These are phyloP conservation scores for Xylaria sp. DNA, from an alignment of 2,329 filamentous ascomycete species.

Conservation along the genomic window DNA sequence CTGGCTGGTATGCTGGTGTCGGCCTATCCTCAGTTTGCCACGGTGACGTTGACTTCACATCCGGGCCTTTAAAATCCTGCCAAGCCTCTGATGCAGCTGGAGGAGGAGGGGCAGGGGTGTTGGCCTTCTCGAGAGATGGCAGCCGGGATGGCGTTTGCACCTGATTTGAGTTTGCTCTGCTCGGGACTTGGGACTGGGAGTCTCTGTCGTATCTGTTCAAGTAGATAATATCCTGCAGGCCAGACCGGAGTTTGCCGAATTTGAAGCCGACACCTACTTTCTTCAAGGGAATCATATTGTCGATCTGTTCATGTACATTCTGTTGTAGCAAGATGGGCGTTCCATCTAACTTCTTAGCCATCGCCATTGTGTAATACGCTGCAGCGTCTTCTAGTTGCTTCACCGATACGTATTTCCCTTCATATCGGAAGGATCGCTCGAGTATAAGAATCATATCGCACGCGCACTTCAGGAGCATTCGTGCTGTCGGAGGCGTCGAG, in stretches of 20 bases:
- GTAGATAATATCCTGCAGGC: constrained; percentile 20
- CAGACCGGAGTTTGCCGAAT: constrained; percentile 12
- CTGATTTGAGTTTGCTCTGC: constrained; percentile 11
- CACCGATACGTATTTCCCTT: constrained; percentile 21
- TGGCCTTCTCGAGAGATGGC: not conserved
- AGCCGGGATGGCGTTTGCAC: not conserved
- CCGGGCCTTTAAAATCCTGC: not conserved
- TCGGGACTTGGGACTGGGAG: not conserved
- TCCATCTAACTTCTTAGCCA: constrained; percentile 8
- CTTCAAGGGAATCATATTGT: constrained; percentile 12
- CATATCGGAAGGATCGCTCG: constrained; percentile 19
- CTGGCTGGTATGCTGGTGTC: not conserved
- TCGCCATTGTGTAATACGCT: constrained; percentile 18
- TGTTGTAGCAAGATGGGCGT: constrained; percentile 7
- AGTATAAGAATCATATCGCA: constrained; percentile 24
- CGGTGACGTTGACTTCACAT: not conserved
- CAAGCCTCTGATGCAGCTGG: not conserved
- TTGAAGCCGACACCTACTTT: constrained; percentile 17
- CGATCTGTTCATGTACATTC: constrained; percentile 18
- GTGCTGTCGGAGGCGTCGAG: constrained; percentile 10
- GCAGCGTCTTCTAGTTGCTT: constrained; percentile 23
- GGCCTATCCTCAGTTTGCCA: not conserved
- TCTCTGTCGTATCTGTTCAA: constrained; percentile 23
- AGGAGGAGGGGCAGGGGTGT: not conserved
- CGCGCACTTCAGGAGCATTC: constrained; percentile 23